These are phyloP conservation scores for Biscogniauxia marginata DNA, from an alignment of 2,329 filamentous ascomycete genomes.

Conservation along the genomic window DNA sequence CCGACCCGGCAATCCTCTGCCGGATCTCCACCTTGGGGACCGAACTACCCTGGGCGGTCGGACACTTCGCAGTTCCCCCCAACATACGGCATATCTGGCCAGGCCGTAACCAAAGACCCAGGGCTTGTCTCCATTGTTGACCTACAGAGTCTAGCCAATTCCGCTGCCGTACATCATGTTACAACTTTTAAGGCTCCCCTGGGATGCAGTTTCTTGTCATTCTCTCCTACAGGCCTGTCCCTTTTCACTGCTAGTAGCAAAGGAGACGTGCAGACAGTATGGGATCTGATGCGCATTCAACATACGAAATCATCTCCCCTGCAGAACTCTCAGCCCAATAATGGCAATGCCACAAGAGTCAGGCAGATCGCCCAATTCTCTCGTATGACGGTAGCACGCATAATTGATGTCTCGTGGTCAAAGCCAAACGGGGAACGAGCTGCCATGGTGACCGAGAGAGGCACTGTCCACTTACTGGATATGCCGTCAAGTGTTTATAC, in stretches of 20 bases:
- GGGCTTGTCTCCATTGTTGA: constrained; percentile 75
- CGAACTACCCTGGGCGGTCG: constrained; percentile 42
- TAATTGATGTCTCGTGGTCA: constrained; percentile 88
- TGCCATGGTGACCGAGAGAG: constrained; percentile 88
- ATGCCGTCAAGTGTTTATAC: constrained; percentile 79
- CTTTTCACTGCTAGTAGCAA: constrained; percentile 79
- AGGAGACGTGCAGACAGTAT: constrained; percentile 79
- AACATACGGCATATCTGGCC: constrained; percentile 65
- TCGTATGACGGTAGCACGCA: constrained; percentile 85
- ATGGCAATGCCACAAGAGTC: constrained; percentile 56
- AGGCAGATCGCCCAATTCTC: constrained; percentile 86
- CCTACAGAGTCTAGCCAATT: constrained; percentile 56
- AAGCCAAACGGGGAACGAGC: constrained; percentile 76
- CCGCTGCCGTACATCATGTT: constrained; percentile 57
- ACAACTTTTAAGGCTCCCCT: constrained; percentile 69
- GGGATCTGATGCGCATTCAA: constrained; percentile 71
- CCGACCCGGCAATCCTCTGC: constrained; percentile 43
- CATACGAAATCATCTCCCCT: constrained; percentile 61
- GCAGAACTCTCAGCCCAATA: constrained; percentile 50
- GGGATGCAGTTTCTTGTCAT: constrained; percentile 78
- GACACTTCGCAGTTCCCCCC: constrained; percentile 66
- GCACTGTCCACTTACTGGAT: constrained; percentile 92
- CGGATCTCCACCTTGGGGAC: constrained; percentile 48
- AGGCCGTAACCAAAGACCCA: constrained; percentile 61
- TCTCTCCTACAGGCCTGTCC: constrained; percentile 70